Base-by-base conservation (phyloP, 2,329 filamentous ascomycete species). In the Aspergillus transmontanensis region DNA sequence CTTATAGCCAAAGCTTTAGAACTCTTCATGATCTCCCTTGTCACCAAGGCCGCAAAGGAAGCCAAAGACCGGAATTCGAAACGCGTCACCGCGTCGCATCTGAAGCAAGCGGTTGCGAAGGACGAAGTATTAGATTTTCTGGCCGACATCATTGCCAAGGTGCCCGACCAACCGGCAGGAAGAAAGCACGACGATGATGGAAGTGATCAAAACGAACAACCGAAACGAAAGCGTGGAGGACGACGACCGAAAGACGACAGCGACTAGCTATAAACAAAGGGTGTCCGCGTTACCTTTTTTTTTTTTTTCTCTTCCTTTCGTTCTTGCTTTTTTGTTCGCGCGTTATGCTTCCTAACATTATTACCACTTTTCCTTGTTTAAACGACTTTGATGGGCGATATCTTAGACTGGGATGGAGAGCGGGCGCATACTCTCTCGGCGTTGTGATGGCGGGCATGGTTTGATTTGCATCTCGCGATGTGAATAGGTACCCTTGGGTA, bases 121-220 rank as follows among this genome's bases (percentile, higher is more conserved):
- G 92, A 96, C 74, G 92, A 95, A 68, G 93, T 97, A 75, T 94
- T 96, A 81, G 95, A 99, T 79, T 99, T 98, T 72, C 80, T 99
- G 65, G 85, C 88, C 64, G 94, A 98, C 58, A 97, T 97, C 71
- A 94, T 97, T 58, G 86, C 89, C 71, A 94, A 94, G 75, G 90
- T 97, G 0, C 90, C 87, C 2, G 89, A 92, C 69, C 84, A 86
- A 63, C 83, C 86, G 6, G 69, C 79, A 19, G 67, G 72, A 39
- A 73, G 75, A 45, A 80, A 81, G 68, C 71, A 79, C 64, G 81
- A 85, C 59, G 79, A 80, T 43, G 79, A 77, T 23, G 72, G 77
- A 32, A 80, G 77, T 59, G 82, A 83, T 60, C 78, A 78, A n/a
- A 82, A 80, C 67, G 76, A 82, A 73, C 72, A 82, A 75, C 72